Evolutionary conservation across 306 rosid species (phyloP), one percentile per base, ranked within the genome.

Genomic region (Castanea sativa): DNA sequence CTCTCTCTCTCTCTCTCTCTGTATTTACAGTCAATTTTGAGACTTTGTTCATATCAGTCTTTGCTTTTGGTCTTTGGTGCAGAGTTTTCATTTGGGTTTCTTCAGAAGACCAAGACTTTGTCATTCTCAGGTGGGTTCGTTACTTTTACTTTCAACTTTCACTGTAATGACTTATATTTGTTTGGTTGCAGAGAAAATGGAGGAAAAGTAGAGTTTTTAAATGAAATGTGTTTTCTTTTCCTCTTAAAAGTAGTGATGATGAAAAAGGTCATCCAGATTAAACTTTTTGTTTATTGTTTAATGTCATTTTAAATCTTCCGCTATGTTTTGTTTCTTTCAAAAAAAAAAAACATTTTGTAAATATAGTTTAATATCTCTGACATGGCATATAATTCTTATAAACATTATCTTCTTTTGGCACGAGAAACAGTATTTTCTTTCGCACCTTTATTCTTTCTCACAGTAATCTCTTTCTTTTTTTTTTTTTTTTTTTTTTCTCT

Each of bases 71-170:
- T 61, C 73, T 33, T 63, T 67, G 15, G 49, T 78, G 80, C 82
- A 87, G 90, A 56, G 20, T 43, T 60, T 35, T 73, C 76, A 63
- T 29, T 52, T 33, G 55, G 57, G 75, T 81, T 76, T 59, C 33
- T 52, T 32, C 18, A 18, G 58, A 33, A 23, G 33, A 6, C 55
- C 71, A 2, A 77, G 74, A 2, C 33, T 69, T 74, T 51, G 21
- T 52, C 73, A 35, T 76, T 82, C 80, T 69, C 80, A 33, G 88
- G 90, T 87, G 71, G 71, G 71, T 23, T 12, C 5, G 16, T 49
- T 12, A 6, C 72, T n/a, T 45, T 45, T 5, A 5, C 55, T 65
- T 61, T 27, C 41, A 10, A 67, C 53, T 49, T 67, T 67, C 71
- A 64, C 27, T 6, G 29, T 23, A 59, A 59, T 23, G 65, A 49